These are phyloP conservation scores for Xylaria venustula DNA, from an alignment of 495 filamentous ascomycete genomes.

Conservation along the genomic window DNA sequence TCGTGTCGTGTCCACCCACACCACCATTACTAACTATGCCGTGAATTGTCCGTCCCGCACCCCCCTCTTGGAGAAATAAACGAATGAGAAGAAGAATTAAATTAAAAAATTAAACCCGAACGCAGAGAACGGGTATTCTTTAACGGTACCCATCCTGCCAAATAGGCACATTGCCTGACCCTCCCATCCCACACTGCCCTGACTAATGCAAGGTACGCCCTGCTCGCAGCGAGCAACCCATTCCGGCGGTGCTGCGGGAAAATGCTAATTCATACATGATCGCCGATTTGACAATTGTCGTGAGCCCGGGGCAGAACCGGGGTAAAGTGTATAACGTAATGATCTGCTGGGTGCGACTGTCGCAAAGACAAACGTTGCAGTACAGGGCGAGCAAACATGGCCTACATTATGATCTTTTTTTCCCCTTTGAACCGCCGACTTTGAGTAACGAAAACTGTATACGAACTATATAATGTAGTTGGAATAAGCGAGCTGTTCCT, in stretches of 20 bases:
- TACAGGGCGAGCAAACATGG: no score
- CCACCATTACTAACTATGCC: neutral
- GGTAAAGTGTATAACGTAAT: neutral
- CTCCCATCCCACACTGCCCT: slow-evolving; percentile 1
- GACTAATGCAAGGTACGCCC: slow-evolving; percentile 19
- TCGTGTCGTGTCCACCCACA: neutral
- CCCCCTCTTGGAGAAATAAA: no score
- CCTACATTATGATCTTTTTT: no score
- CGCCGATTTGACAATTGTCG: no score
- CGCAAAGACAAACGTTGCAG: neutral
- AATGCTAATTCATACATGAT: neutral
- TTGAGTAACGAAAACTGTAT: neutral
- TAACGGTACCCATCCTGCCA: neutral
- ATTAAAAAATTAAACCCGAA: no score
- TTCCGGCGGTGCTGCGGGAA: neutral
- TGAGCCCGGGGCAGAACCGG: no score
- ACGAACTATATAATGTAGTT: neutral
- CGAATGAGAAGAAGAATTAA: no score
- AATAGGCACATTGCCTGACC: slow-evolving; percentile 15
- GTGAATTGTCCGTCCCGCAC: no score
- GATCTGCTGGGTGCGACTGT: neutral
- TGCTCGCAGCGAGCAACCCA: slow-evolving; percentile 7
- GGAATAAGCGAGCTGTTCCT: no score
- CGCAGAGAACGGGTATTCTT: neutral
- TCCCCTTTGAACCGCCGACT: no score